Evolutionary conservation across 495 filamentous ascomycete species (phyloP).

Genomic region (Cudoniella acicularis): DNA sequence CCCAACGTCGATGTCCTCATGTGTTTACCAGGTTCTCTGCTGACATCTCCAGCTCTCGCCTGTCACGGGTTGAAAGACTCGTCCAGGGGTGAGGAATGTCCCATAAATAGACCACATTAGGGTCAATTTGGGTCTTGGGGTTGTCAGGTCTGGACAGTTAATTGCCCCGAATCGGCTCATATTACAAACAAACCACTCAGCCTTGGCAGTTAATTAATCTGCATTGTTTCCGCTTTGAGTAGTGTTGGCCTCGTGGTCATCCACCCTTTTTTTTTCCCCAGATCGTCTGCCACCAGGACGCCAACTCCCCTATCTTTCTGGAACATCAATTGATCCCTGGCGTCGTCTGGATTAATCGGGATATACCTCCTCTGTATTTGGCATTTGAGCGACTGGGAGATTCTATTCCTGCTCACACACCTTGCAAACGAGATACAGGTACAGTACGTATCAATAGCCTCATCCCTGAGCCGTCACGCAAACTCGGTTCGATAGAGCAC

Average conservation of each 20-base stretch:
- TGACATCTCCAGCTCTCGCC: background rate
- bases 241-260: background rate
- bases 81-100: constrained; percentile 5
- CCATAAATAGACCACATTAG: constrained; percentile 25
- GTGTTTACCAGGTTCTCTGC: background rate
- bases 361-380: background rate
- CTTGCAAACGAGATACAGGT: background rate
- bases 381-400: background rate
- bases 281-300: background rate
- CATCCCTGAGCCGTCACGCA: background rate
- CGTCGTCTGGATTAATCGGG: background rate
- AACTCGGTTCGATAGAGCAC: background rate
- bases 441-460: background rate
- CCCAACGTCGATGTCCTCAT: background rate
- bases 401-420: constrained; percentile 14
- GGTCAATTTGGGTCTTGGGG: constrained; percentile 14
- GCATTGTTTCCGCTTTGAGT: background rate
- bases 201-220: constrained; percentile 4
- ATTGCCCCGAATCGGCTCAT: constrained; percentile 14
- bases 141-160: background rate
- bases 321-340: background rate
- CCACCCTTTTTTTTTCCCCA: background rate
- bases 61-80: background rate
- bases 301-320: background rate
- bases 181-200: constrained; percentile 12